phyloP scores from a whole-genome alignment of 2,329 filamentous ascomycete species.

The Sporothrix pseudoabietina region DNA sequence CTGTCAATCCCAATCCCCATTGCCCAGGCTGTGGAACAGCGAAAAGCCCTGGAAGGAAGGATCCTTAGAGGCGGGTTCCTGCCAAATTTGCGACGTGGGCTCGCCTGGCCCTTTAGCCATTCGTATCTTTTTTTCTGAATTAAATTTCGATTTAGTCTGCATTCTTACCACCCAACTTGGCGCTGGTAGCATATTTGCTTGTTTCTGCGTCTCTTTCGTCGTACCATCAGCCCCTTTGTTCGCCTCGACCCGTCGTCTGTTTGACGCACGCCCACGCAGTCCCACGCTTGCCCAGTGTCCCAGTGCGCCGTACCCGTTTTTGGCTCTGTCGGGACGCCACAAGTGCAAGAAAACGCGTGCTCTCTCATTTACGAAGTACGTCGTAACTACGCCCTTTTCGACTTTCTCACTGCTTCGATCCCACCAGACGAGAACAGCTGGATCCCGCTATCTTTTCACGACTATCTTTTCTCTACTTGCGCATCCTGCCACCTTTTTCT shows the following conservation, averaged over 20 bases:
- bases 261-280: slow-evolving; percentile 14
- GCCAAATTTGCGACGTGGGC: background rate
- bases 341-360: slow-evolving; percentile 8
- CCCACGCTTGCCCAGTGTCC: background rate
- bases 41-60: background rate
- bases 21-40: too few species aligned
- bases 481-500: background rate
- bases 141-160: background rate
- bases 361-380: background rate
- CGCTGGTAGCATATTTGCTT: background rate
- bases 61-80: slow-evolving; percentile 13
- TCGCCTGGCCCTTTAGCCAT: background rate
- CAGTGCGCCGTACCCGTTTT: background rate
- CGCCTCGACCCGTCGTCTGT: slow-evolving; percentile 1
- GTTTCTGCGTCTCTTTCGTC: background rate
- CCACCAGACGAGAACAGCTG: background rate
- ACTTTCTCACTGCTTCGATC: background rate
- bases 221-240: slow-evolving; percentile 18
- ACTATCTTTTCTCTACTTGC: background rate
- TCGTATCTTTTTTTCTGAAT: slow-evolving; percentile 4
- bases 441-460: slow-evolving; percentile 2
- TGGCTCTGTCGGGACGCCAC: background rate
- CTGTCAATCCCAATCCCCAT: background rate
- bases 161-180: slow-evolving; percentile 7
- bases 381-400: slow-evolving; percentile 3